These are phyloP conservation scores for Russula sp. DNA, from an alignment of 768 basidiomycete genomes.

Conservation along the genomic window DNA sequence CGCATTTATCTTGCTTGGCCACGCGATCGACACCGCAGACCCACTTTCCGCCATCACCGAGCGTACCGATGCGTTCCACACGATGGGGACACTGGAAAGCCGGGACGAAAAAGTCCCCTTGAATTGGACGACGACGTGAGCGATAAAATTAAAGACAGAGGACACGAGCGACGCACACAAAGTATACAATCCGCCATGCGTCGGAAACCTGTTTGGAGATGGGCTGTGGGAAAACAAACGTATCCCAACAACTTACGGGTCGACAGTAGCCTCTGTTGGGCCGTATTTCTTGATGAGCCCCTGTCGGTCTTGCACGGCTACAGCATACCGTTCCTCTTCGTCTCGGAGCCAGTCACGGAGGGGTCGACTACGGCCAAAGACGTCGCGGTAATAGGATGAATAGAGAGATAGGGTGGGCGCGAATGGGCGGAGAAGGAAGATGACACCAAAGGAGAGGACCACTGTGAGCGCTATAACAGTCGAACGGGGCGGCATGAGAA, in stretches of 20 bases:
- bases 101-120: conserved; percentile 49
- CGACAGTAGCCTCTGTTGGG: neutral
- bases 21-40: conserved; percentile 44
- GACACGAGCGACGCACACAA: neutral
- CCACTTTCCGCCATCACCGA: conserved; percentile 54
- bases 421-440: neutral
- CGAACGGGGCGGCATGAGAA: neutral
- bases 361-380: neutral
- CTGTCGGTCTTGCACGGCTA: neutral
- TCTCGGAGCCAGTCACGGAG: conserved; percentile 1
- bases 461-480: neutral
- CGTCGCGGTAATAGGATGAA: conserved; percentile 3
- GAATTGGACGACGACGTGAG: no score
- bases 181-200: neutral
- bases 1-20: conserved; percentile 39
- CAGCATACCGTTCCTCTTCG: conserved; percentile 1
- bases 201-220: neutral
- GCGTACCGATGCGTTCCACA: conserved; percentile 40
- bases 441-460: neutral
- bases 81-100: conserved; percentile 47
- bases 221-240: neutral
- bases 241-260: neutral
- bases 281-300: conserved; percentile 11
- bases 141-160: neutral
- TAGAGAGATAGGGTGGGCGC: neutral